A percentile compares a stretch with the other conserved stretches of the same genome.
Evolutionary conservation across 257 asterid species (phyloP).

Genomic region (Fraxinus pennsylvanica): DNA sequence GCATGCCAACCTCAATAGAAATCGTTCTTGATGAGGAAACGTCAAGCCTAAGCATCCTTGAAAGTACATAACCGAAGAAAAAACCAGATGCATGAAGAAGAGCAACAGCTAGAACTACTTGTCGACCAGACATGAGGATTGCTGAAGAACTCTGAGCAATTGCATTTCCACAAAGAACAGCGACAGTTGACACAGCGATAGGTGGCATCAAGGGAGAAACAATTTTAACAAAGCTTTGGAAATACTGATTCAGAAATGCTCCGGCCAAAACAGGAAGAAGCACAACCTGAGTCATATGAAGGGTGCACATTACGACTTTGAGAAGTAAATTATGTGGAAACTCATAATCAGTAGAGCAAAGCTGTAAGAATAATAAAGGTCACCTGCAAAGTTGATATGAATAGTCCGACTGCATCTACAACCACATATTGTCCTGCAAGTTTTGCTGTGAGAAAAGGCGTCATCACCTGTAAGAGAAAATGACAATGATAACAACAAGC

Average conservation of each 20-base stretch:
- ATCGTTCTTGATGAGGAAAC: conserved; percentile 80
- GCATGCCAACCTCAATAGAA: conserved; percentile 95
- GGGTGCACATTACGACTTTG: neutral
- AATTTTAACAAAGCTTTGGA: conserved; percentile 58
- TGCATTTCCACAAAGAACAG: conserved; percentile 86
- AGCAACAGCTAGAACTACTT: conserved; percentile 61
- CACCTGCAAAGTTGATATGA: conserved; percentile 91
- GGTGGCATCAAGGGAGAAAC: conserved; percentile 87
- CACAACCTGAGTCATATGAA: conserved; percentile 55
- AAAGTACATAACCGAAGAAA: conserved; percentile 69
- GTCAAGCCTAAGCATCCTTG: conserved; percentile 71
- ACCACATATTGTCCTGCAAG: conserved; percentile 91
- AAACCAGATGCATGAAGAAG: conserved; percentile 81
- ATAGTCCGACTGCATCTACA: conserved; percentile 76
- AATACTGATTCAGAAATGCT: conserved; percentile 82
- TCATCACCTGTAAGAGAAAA: conserved; percentile 61
- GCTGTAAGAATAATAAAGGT: neutral
- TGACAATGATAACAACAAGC: neutral
- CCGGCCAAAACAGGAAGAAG: conserved; percentile 88
- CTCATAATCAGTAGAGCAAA: neutral
- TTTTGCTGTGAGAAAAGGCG: conserved; percentile 85
- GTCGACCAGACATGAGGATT: conserved; percentile 75
- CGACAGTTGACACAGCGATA: conserved; percentile 84
- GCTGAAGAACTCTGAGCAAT: conserved; percentile 90
- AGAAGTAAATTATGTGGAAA: conserved; percentile 11